These are phyloP conservation scores for Jasminum sambac DNA, from an alignment of 257 asterid species.

Conservation along the genomic window DNA sequence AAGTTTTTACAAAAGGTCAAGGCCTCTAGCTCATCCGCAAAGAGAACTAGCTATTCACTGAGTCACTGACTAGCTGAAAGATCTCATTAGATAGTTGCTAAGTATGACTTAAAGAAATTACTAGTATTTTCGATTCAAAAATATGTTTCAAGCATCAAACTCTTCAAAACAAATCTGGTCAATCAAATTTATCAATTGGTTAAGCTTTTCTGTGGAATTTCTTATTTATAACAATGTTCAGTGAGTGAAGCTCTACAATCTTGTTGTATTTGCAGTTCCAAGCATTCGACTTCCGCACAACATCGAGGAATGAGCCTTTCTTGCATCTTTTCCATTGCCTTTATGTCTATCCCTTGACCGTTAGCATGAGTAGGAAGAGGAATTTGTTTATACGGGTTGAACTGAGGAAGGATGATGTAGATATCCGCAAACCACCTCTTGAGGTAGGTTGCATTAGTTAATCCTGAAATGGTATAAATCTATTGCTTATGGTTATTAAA, in stretches of 20 bases:
- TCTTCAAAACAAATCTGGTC: not conserved
- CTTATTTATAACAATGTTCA: not conserved
- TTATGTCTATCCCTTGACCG: conserved; percentile 89
- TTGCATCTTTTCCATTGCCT: conserved; percentile 97
- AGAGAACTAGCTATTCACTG: too few species aligned
- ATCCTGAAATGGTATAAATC: conserved; percentile 29
- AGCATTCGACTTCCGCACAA: conserved; percentile 96
- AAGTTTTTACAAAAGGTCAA: too few species aligned
- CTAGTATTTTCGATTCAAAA: not conserved
- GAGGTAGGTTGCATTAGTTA: conserved; percentile 63
- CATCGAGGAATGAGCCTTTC: conserved; percentile 96
- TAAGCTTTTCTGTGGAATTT: not conserved
- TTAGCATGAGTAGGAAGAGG: conserved; percentile 88
- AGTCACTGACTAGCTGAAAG: conserved; percentile 3
- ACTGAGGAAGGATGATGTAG: conserved; percentile 85
- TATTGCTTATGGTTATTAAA: conserved; percentile 31
- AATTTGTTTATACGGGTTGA: conserved; percentile 94
- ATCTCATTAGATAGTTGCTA: conserved; percentile 11
- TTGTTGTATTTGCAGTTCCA: conserved; percentile 64
- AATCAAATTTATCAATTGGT: not conserved
- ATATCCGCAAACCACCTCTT: conserved; percentile 67
- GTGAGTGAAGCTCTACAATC: conserved; percentile 21
- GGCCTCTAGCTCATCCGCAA: too few species aligned
- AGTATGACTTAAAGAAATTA: conserved; percentile 2
- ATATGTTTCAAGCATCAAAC: not conserved